Evolutionary conservation across 75 land plant species (phyloP).

Genomic region (Gnetum montanum): DNA sequence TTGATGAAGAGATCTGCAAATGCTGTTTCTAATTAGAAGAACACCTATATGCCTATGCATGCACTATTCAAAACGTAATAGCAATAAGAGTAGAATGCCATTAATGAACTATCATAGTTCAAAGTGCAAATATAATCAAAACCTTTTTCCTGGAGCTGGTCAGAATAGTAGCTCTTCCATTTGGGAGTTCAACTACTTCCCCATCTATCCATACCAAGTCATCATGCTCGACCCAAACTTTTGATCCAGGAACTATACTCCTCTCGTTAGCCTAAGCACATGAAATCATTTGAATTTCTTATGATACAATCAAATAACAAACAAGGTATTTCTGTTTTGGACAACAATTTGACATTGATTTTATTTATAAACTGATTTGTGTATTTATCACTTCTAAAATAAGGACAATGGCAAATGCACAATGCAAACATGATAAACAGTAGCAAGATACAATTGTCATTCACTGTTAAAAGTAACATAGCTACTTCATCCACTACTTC

Average conservation of each 20-base stretch:
- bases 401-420: too few relatives aligned
- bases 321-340: too few relatives aligned
- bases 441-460: too few relatives aligned
- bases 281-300: background rate
- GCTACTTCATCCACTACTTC: too few relatives aligned
- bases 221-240: constrained; percentile 86
- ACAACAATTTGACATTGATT: too few relatives aligned
- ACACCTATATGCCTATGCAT: background rate
- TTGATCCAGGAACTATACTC: constrained; percentile 34
- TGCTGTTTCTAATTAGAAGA: background rate
- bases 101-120: background rate
- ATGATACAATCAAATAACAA: background rate
- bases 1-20: constrained; percentile 32
- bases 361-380: too few relatives aligned
- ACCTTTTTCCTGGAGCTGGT: constrained; percentile 57
- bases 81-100: background rate
- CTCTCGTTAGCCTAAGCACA: background rate
- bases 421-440: too few relatives aligned
- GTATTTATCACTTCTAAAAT: too few relatives aligned
- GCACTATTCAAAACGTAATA: background rate
- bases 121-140: background rate
- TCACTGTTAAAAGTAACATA: too few relatives aligned
- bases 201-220: constrained; percentile 69
- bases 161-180: constrained; percentile 34
- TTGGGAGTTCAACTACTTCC: constrained; percentile 48